phyloP scores from a whole-genome alignment of 2,329 filamentous ascomycete genomes.

The Delphinella strobiligena region DNA sequence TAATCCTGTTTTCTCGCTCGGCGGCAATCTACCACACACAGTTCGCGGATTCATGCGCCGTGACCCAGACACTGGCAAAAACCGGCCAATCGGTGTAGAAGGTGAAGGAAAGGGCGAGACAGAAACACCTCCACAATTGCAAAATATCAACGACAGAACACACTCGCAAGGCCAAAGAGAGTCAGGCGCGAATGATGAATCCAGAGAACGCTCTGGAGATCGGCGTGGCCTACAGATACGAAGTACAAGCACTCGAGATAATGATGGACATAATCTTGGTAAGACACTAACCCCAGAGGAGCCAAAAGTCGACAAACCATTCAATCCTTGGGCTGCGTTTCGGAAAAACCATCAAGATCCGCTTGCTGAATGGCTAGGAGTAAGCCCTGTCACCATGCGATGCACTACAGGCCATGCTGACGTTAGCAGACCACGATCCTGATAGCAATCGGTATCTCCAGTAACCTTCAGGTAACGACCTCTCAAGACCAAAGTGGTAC shows the following conservation, averaged over 20 bases:
- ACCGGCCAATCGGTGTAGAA: constrained; percentile 5
- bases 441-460: constrained; percentile 14
- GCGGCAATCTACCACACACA: constrained; percentile 16
- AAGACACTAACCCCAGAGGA: constrained; percentile 5
- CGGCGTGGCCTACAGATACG: constrained; percentile 1
- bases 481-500: constrained; percentile 20
- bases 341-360: constrained; percentile 43
- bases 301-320: constrained; percentile 6
- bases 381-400: constrained; percentile 3
- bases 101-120: constrained; percentile 13
- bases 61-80: constrained; percentile 6
- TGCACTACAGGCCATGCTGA: too few relatives aligned
- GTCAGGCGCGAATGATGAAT: neutral
- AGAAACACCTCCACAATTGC: constrained; percentile 14
- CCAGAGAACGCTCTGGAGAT: neutral
- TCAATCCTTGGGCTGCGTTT: constrained; percentile 41
- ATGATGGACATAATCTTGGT: neutral
- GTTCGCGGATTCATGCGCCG: constrained; percentile 11
- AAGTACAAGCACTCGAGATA: neutral
- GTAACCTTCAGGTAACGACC: constrained; percentile 26
- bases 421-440: constrained; percentile 27
- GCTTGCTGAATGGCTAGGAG: constrained; percentile 48
- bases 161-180: neutral
- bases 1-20: constrained; percentile 15
- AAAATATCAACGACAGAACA: constrained; percentile 3